Evolutionary conservation across 2,329 filamentous ascomycete species (phyloP), one percentile per base, ranked within the genome.

Genomic region (Exophiala xenobiotica): DNA sequence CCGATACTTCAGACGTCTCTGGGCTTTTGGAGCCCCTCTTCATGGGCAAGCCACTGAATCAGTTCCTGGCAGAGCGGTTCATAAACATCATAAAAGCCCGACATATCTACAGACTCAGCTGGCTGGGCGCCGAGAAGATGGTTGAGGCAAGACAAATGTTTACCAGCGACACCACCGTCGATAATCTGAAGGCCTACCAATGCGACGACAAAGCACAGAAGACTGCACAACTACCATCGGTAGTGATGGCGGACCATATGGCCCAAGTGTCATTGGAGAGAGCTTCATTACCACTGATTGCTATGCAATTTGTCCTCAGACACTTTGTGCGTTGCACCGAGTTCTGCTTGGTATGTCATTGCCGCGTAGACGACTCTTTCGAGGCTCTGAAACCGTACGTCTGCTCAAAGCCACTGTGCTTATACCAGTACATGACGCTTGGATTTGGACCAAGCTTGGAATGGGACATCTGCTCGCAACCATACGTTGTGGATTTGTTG

Each of bases 361-460:
- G 80, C 59, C 85, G 78, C 59, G 78, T 88, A 27, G 68, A 79
- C 1, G 77, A 76, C 2, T 78, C 81, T 0, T 83, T 92, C 29
- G 73, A 76, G 57, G 70, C 74, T 1, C 49, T 77, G 23, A 76
- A 74, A 52, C 74, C 74, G 1, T 89, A 87, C 54, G 89, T 96
- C 38, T 96, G 91, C 69, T 80, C 81, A 18, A 78, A 81, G 9
- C 74, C 78, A 1, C 75, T 96, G 2, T 96, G 91, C 63, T 73
- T 95, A 3, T 95, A 88, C 63, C 91, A 96, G 64, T 95, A 93
- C 70, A 87, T 95, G 77, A 78, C 81, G 12, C 75, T 95, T n/a
- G 90, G 89, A 0, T 85, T 96, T 63, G 91, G 90, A 0, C 87
- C 88, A 1, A 90, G 83, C 61, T 82, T 95, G 49, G 90, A 96